Base-by-base conservation (phyloP, 1,284 basidiomycete species). In the Malassezia pachydermatis region DNA sequence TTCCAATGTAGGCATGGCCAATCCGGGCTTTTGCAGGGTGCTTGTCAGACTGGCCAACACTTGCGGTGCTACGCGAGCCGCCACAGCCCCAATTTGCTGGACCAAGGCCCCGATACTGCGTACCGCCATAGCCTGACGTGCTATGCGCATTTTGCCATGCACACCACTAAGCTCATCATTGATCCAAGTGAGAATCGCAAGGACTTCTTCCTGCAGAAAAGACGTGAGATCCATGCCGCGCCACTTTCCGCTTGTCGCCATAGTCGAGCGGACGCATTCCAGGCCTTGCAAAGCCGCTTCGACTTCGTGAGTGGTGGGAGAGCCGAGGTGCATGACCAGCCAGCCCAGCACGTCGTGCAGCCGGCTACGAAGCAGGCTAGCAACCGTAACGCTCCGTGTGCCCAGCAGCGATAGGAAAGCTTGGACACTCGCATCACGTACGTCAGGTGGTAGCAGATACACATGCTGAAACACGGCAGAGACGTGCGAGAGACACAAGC, bases 31-130 rank as follows among this genome's bases (percentile, higher is more conserved):
- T 34, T 77, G 75, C 6, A 96, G 77, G 70, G 84, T 86, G 16
- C 85, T 88, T 73, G 95, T 92, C 34, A 98, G 78, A n/a, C 85
- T 88, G 0, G 92, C 88, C 83, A 98, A 88, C 60, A 98, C 84
- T 55, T 70, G 65, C 7, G 60, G 62, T 14, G 62, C 60, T 14
- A 65, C 64, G 8, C 55, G 51, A 33, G 51, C 57, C 13, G 44
- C 63, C 48, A 60, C 50, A n/a, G 57, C 52, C 0, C 86, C 89
- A 40, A 94, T 80, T 19, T 80, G 76, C 19, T 75, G 70, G 16
- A 88, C 79, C 28, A 98, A 76, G 2, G 76, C 78, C 4, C 85
- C 87, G 20, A 95, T 75, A 56, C 88, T 84, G 33, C 84, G 79
- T 37, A 62, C 41, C 1, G 62, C 58, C 41, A 58, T 57, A n/a